Base-by-base conservation (phyloP, 2,329 filamentous ascomycete species). In the Aspergillus sojae region DNA sequence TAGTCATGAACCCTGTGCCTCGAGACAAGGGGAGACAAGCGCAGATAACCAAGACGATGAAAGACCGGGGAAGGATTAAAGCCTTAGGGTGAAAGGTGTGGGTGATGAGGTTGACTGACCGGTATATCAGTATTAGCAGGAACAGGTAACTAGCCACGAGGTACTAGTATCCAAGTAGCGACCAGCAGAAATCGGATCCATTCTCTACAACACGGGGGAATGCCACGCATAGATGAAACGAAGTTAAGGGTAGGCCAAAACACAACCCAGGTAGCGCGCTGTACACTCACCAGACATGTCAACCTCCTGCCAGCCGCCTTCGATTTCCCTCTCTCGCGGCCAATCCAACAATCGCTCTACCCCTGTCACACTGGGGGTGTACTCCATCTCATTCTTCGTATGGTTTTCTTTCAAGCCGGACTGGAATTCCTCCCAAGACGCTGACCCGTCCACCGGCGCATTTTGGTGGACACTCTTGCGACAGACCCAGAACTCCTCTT, bases 311-410 rank as follows among this genome's bases (percentile, higher is more conserved):
- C 72, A 75, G 3, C 66, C 66, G 2, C 65, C 66, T 11, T 66
- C 63, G 0, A 68, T 36, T 26, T 67, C 62, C 21, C 63, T 30
- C n/a, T 65, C 57, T 4, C 61, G 43, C 3, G 66, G 60, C 76
- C 76, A 78, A 23, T 73, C 63, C 53, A 77, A 32, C 34, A 78
- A 53, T 32, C 62, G 62, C 57, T 76, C 71, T 12, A 77, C 70
- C 4, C 67, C 57, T 2, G 68, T 71, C 10, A 79, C 72, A 52
- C 71, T 79, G 6, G 77, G 77, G 34, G 78, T 80, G 67, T 81
- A 81, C 36, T 74, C 75, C 73, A 73, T 72, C 64, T 81, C 79
- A 67, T 81, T 74, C 62, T 74, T 70, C 7, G 77, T 76, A 67
- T 81, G 79, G 21, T 79, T 66, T 11, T 75, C 70, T 34, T 75